Evolutionary conservation across 2,329 filamentous ascomycete genomes (phyloP).

Genomic region (Endoconidiophora laricicola): DNA sequence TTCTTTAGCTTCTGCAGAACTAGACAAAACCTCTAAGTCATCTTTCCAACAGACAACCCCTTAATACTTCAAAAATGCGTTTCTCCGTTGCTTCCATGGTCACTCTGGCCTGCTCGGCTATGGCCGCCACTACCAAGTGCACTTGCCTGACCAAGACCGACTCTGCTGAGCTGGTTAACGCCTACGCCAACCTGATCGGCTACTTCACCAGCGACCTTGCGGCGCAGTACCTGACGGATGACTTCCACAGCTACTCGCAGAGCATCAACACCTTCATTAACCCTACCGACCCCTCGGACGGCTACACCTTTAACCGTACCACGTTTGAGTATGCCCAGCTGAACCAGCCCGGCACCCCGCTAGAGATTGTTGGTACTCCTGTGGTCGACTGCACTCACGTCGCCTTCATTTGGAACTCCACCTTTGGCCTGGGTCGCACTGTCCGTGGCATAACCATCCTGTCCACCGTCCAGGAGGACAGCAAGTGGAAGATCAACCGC

Average conservation of each 20-base stretch:
- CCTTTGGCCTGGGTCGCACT: constrained; percentile 12
- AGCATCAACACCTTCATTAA: constrained; percentile 15
- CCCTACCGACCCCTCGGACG: constrained; percentile 8
- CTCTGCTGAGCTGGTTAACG: constrained; percentile 9
- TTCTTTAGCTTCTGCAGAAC: constrained; percentile 2
- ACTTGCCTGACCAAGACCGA: constrained; percentile 13
- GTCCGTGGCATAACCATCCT: constrained; percentile 14
- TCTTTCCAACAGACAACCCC: not conserved
- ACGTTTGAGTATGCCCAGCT: constrained; percentile 11
- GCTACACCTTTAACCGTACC: constrained; percentile 13
- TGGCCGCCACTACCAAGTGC: constrained; percentile 8
- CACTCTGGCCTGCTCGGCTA: constrained; percentile 7
- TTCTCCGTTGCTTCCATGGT: constrained; percentile 9
- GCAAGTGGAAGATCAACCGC: constrained; percentile 13
- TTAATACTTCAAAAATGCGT: constrained; percentile 9
- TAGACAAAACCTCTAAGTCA: not conserved
- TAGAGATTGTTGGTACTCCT: constrained; percentile 7
- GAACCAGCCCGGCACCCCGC: constrained; percentile 7
- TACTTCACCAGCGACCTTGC: constrained; percentile 33
- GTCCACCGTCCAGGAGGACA: constrained; percentile 13
- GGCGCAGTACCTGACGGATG: constrained; percentile 12
- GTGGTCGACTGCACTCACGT: constrained; percentile 12
- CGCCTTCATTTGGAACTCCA: constrained; percentile 13
- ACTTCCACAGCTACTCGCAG: constrained; percentile 13
- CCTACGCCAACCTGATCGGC: constrained; percentile 34